A percentile compares a stretch with the other conserved stretches of the same genome.
These are phyloP conservation scores for Stachybotrys echinatus DNA, from an alignment of 2,329 filamentous ascomycete genomes.

Conservation along the genomic window DNA sequence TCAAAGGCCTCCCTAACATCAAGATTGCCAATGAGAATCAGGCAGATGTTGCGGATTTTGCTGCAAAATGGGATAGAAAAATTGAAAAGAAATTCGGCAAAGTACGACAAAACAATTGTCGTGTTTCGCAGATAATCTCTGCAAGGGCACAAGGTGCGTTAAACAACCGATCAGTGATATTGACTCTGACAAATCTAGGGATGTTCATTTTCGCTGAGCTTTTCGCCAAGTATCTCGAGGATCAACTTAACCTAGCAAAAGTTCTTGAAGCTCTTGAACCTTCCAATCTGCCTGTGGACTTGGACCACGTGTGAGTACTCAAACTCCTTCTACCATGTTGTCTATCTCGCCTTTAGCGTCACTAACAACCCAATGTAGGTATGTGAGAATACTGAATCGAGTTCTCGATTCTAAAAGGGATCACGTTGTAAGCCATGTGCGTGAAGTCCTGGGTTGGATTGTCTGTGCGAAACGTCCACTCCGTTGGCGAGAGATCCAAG, in stretches of 20 bases:
- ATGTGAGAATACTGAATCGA: conserved; percentile 5
- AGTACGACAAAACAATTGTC: not conserved
- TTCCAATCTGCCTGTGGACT: not conserved
- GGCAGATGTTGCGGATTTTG: conserved; percentile 4
- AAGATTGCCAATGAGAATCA: conserved; percentile 1
- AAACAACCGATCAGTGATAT: not conserved
- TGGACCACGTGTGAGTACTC: not conserved
- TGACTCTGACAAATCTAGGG: not conserved
- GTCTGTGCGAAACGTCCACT: conserved; percentile 6
- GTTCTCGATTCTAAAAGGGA: not conserved
- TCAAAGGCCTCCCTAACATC: not conserved
- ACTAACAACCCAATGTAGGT: conserved; percentile 1
- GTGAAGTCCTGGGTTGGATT: conserved; percentile 6
- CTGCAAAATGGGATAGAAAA: conserved; percentile 1
- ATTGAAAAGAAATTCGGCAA: conserved; percentile 5
- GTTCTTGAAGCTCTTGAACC: not conserved
- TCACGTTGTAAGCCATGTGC: not conserved
- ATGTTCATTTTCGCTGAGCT: conserved; percentile 6
- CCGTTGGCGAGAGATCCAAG: conserved; percentile 9
- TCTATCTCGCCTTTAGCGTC: not conserved
- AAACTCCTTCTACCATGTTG: not conserved
- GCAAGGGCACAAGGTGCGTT: conserved; percentile 5
- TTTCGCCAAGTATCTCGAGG: conserved; percentile 1
- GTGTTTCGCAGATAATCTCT: conserved; percentile 4
- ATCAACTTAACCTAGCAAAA: not conserved